Evolutionary conservation across 129 eudicot genomes (phyloP), one percentile per base, ranked within the genome.

Genomic region (Heracleum sosnowskyi): DNA sequence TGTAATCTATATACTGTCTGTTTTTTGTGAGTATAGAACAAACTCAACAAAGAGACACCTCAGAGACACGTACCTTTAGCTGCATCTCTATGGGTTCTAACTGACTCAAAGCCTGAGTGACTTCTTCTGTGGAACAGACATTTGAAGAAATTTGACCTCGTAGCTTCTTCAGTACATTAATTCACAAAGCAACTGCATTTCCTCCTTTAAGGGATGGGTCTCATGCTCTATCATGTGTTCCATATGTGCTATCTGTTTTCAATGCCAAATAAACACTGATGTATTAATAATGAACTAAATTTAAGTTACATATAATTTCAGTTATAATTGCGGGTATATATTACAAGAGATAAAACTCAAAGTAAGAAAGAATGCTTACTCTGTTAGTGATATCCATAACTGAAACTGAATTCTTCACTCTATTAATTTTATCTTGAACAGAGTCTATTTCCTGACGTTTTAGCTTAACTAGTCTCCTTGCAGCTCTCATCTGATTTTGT

Each of bases 371-470:
- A 78, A 80, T 39, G 57, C 85, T 39, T 87, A 93, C 98, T 90
- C 85, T 76, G 69, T 31, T 76, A 81, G 89, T 87, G 22, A 91
- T 81, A 45, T 93, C 98, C 76, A 83, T 86, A 42, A 89, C 85
- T 64, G 97, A 89, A 33, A 79, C 72, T 36, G 92, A 96, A 87
- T 89, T 89, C 85, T 87, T 89, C 69, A 83, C 88, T 75, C 85
- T n/a, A n/a, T n/a, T n/a, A n/a, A n/a, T n/a, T n/a, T n/a, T n/a
- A n/a, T n/a, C n/a, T n/a, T n/a, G n/a, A 42, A 88, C 86, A 75
- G 92, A 81, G 68, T 89, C 92, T 31, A 91, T 87, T 82, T 93
- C 97, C 79, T 79, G 79, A 36, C 93, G 85, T 74, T 89, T 93
- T 63, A 79, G 74, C 77, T 51, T 86, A 80, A 90, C 85, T 36